phyloP scores from a whole-genome alignment of 2,329 filamentous ascomycete genomes.

The Gliomastix tumulicola region DNA sequence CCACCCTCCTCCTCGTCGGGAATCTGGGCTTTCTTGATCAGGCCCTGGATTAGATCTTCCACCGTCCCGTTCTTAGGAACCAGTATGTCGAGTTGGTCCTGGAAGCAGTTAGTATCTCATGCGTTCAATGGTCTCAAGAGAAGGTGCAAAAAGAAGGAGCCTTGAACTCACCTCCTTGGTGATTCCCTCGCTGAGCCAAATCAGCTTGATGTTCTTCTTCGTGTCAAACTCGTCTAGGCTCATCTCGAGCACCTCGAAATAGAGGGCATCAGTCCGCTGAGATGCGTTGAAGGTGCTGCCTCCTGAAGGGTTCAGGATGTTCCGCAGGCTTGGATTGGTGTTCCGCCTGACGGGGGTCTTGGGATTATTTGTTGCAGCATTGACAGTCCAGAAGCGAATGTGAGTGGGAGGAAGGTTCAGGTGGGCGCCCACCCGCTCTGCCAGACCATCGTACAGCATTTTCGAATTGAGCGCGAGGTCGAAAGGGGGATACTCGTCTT shows the following conservation, averaged over 20 bases:
- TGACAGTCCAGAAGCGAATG: conserved; percentile 85
- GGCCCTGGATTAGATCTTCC: conserved; percentile 65
- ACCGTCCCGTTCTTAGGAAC: conserved; percentile 82
- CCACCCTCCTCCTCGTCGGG: conserved; percentile 64
- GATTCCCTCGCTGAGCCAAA: conserved; percentile 82
- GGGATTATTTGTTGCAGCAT: conserved; percentile 67
- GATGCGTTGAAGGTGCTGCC: conserved; percentile 59
- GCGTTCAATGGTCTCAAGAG: not conserved
- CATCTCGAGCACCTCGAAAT: conserved; percentile 91
- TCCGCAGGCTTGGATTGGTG: conserved; percentile 62
- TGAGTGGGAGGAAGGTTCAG: conserved; percentile 77
- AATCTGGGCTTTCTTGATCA: conserved; percentile 77
- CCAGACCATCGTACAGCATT: conserved; percentile 81
- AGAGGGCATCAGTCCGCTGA: conserved; percentile 72
- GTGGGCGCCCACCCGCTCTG: conserved; percentile 73
- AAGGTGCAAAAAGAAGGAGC: not conserved
- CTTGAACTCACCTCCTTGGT: conserved; percentile 66
- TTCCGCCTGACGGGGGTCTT: conserved; percentile 71
- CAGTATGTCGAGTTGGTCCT: conserved; percentile 76
- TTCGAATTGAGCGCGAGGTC: conserved; percentile 76
- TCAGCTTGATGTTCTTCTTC: conserved; percentile 80
- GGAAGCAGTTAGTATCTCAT: not conserved
- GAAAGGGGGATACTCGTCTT: conserved; percentile 58
- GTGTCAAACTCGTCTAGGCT: conserved; percentile 89
- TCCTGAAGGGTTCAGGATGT: conserved; percentile 72